Evolutionary conservation across 2,329 filamentous ascomycete genomes (phyloP).

Genomic region (Alternaria solani): DNA sequence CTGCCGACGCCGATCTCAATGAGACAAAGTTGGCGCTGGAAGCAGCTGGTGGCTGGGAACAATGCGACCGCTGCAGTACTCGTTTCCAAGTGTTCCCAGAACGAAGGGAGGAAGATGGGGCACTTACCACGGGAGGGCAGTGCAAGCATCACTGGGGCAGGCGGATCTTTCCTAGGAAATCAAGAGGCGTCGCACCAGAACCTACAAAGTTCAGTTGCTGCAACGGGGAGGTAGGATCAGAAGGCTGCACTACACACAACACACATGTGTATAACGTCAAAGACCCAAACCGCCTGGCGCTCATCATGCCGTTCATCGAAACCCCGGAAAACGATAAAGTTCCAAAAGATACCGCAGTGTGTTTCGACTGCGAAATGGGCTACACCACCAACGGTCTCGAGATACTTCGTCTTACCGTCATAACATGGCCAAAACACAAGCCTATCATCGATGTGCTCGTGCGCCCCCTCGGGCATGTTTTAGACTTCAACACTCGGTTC

Average conservation of each 20-base stretch:
- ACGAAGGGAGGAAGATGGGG: constrained; percentile 76
- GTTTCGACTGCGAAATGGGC: constrained; percentile 97
- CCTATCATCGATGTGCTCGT: constrained; percentile 85
- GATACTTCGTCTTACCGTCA: constrained; percentile 86
- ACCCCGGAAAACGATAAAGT: constrained; percentile 72
- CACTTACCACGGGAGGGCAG: constrained; percentile 76
- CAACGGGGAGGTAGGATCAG: constrained; percentile 74
- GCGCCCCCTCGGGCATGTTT: constrained; percentile 78
- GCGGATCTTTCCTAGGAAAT: constrained; percentile 62
- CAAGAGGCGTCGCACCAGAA: constrained; percentile 59
- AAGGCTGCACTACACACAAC: constrained; percentile 75
- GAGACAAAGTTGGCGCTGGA: constrained; percentile 71
- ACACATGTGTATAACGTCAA: constrained; percentile 89
- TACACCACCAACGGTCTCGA: constrained; percentile 91
- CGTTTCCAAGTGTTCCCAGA: constrained; percentile 94
- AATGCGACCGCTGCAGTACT: constrained; percentile 84
- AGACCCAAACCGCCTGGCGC: constrained; percentile 77
- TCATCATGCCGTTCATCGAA: constrained; percentile 78
- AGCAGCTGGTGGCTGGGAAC: constrained; percentile 78
- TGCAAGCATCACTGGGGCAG: constrained; percentile 86
- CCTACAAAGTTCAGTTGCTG: constrained; percentile 81
- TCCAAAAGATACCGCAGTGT: constrained; percentile 66
- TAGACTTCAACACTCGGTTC: constrained; percentile 92
- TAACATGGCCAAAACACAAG: constrained; percentile 82
- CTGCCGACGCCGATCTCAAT: constrained; percentile 71